Conservation (phyloP, 768 basidiomycete species). For the Lactarius tabidus region DNA sequence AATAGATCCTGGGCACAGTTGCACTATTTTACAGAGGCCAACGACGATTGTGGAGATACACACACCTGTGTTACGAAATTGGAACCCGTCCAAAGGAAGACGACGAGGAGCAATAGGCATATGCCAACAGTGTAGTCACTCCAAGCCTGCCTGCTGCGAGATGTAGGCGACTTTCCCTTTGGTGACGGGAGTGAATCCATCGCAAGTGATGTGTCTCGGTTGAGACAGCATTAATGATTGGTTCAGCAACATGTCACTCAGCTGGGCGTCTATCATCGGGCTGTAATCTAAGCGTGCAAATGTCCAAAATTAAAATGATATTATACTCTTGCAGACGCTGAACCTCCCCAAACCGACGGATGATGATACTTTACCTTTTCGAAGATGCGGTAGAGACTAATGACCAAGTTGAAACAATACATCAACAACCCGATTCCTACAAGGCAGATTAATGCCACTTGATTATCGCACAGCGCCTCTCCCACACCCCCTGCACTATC, state of each 20-base stretch:
- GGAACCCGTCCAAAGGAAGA: constrained; percentile 82
- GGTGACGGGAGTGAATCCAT: constrained; percentile 18
- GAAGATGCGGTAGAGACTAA: constrained; percentile 81
- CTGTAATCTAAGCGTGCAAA: background rate
- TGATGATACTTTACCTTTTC: constrained; percentile 81
- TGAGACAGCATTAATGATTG: background rate
- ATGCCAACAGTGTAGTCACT: constrained; percentile 57
- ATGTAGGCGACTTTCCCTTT: constrained; percentile 2
- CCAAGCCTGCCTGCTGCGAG: constrained; percentile 15
- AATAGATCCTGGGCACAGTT: constrained; percentile 39
- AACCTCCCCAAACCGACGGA: constrained; percentile 4
- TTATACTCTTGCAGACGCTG: background rate
- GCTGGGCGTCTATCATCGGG: background rate
- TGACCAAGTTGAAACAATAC: constrained; percentile 81
- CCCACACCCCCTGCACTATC: constrained; percentile 44
- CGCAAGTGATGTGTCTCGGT: constrained; percentile 14
- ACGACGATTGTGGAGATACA: constrained; percentile 26
- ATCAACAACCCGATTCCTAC: constrained; percentile 73
- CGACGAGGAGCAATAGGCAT: constrained; percentile 65
- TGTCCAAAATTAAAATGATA: background rate
- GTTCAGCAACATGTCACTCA: background rate
- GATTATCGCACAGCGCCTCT: constrained; percentile 64
- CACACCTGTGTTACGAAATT: constrained; percentile 83
- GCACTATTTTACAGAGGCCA: constrained; percentile 1
- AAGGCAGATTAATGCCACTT: constrained; percentile 73